A percentile compares a stretch with the other conserved stretches of the same genome.
phyloP scores from a whole-genome alignment of 805 yeast genomes.

The Wickerhamiella vanderwaltii region DNA sequence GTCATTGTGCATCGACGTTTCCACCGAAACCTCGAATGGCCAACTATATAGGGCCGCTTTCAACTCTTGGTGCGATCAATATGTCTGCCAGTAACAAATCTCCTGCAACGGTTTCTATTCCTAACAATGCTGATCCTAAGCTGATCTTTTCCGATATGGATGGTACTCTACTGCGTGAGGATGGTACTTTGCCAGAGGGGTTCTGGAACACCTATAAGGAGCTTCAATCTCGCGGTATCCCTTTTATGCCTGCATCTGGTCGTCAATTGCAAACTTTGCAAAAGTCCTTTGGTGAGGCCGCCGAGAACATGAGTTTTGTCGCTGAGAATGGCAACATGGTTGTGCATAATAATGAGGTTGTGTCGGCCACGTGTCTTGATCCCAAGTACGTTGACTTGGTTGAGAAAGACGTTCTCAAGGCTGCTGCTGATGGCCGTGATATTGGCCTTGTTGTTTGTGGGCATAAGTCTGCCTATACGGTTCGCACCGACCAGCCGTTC shows the following conservation, averaged over 20 bases:
- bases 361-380: conserved; percentile 5
- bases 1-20: too few species aligned
- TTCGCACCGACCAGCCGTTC: conserved; percentile 5
- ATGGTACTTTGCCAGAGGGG: conserved; percentile 5
- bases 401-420: conserved; percentile 7
- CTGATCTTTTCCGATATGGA: conserved; percentile 10
- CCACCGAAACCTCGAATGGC: too few species aligned
- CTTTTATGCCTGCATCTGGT: conserved; percentile 10
- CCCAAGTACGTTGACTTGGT: conserved; percentile 6
- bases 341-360: conserved; percentile 9
- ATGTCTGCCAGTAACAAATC: too few species aligned
- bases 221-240: conserved; percentile 8
- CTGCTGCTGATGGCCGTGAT: conserved; percentile 9
- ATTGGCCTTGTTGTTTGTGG: conserved; percentile 8
- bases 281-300: conserved; percentile 8
- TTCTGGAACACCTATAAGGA: conserved; percentile 10
- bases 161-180: conserved; percentile 6
- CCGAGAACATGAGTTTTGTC: conserved; percentile 10
- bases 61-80: too few species aligned
- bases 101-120: too few species aligned
- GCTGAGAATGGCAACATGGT: conserved; percentile 11
- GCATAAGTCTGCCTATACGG: conserved; percentile 10
- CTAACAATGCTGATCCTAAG: conserved; percentile 6
- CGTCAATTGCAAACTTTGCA: conserved; percentile 8
- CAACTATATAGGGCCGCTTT: too few species aligned